Conservation (phyloP, 2,329 filamentous ascomycete species). For the Alternaria longipes region DNA sequence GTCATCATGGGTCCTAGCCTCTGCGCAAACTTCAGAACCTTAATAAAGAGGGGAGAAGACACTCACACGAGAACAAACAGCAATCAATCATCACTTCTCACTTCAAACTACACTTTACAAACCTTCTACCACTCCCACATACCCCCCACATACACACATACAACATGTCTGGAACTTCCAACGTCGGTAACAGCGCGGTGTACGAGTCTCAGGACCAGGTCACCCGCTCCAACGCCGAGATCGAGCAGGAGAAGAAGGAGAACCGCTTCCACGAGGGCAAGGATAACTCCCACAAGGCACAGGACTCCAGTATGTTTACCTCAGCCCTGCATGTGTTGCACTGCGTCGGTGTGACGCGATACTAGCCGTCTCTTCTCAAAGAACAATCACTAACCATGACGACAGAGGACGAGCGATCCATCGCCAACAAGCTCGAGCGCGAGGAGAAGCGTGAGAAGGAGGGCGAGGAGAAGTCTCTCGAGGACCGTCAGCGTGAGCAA, state of each 20-base stretch:
- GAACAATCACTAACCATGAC: conserved; percentile 37
- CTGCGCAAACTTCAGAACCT: conserved; percentile 19
- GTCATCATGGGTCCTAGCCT: conserved; percentile 31
- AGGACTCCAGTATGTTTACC: conserved; percentile 72
- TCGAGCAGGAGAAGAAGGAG: conserved; percentile 61
- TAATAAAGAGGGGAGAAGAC: conserved; percentile 18
- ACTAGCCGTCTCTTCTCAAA: conserved; percentile 1
- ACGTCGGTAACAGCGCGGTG: conserved; percentile 70
- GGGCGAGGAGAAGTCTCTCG: conserved; percentile 36
- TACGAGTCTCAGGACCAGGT: conserved; percentile 83
- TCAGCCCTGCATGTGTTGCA: not conserved
- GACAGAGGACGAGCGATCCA: conserved; percentile 73
- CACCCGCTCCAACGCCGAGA: conserved; percentile 65
- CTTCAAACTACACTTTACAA: not conserved
- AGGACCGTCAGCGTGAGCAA: conserved; percentile 59
- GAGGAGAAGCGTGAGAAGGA: conserved; percentile 65
- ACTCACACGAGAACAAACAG: conserved; percentile 3
- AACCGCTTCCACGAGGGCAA: conserved; percentile 77
- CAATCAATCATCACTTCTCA: conserved; percentile 7
- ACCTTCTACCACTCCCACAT: not conserved
- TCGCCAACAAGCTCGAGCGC: conserved; percentile 74
- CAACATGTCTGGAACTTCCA: conserved; percentile 66
- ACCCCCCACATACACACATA: conserved; percentile 8
- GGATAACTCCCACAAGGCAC: conserved; percentile 71
- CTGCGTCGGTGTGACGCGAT: not conserved